Conservation (phyloP, 257 asterid species). For the Gardenia jasminoides region DNA sequence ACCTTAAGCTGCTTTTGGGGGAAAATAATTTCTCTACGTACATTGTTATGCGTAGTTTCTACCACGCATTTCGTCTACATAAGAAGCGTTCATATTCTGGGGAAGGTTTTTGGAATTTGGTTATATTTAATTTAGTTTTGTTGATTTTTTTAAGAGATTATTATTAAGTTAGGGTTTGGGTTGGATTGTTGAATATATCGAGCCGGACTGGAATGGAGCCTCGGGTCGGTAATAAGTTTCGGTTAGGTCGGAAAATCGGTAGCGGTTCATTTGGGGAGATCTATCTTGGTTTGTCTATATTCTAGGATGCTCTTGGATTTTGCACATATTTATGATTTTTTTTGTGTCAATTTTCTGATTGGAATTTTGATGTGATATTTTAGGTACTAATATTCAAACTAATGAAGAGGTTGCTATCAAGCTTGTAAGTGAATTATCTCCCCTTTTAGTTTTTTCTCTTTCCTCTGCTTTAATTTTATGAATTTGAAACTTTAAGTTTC, state of each 20-base stretch:
- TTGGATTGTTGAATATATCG: slow-evolving; percentile 3
- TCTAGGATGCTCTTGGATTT: neutral
- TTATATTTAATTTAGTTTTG: neutral
- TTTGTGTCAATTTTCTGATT: neutral
- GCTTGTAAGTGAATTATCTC: slow-evolving; percentile 53
- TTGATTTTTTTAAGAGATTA: neutral
- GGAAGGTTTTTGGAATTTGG: neutral
- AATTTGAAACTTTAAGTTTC: neutral
- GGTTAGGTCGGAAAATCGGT: slow-evolving; percentile 84
- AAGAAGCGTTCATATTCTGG: neutral
- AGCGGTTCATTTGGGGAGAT: slow-evolving; percentile 96
- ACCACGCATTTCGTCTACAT: neutral
- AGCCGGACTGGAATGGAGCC: slow-evolving; percentile 62
- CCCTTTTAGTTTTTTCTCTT: neutral
- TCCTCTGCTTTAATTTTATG: neutral
- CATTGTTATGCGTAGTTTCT: neutral
- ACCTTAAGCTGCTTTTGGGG: neutral
- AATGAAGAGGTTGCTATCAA: slow-evolving; percentile 87
- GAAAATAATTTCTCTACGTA: neutral
- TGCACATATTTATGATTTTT: neutral
- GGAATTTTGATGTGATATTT: slow-evolving; percentile 5
- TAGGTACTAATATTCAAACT: slow-evolving; percentile 78
- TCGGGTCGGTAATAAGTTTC: slow-evolving; percentile 81
- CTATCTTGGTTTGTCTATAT: slow-evolving; percentile 58
- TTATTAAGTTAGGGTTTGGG: slow-evolving; percentile 9